phyloP scores from a whole-genome alignment of 176 grass and related monocot genomes.

The Rhynchospora tenuis region DNA sequence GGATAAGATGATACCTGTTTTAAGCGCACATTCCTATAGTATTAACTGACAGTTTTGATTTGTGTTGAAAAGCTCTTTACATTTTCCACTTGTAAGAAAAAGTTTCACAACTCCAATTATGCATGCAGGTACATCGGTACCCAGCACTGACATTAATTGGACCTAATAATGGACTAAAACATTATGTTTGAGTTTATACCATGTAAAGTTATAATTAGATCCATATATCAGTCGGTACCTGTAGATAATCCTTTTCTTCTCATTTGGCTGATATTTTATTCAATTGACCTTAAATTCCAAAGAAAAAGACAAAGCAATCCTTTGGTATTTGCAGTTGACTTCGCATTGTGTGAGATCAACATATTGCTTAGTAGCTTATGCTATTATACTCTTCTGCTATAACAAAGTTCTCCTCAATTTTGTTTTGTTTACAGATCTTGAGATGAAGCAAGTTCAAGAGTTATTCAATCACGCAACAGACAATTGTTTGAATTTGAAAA shows the following conservation, averaged over 20 bases:
- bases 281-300: background rate
- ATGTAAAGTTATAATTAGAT: background rate
- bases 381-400: background rate
- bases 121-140: background rate
- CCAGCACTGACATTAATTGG: background rate
- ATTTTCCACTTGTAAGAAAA: background rate
- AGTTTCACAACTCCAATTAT: background rate
- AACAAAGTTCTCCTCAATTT: background rate
- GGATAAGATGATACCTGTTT: background rate
- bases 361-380: background rate
- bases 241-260: background rate
- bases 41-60: background rate
- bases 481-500: constrained; percentile 93
- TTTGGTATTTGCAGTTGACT: background rate
- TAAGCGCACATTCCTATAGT: background rate
- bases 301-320: background rate
- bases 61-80: background rate
- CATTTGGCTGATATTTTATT: background rate
- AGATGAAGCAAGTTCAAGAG: constrained; percentile 67
- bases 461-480: constrained; percentile 84
- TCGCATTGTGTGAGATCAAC: background rate
- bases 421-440: constrained; percentile 39
- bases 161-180: background rate
- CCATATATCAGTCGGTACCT: background rate
- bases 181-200: background rate